phyloP scores from a whole-genome alignment of 139 green algal species.

The Closterium sp. region DNA sequence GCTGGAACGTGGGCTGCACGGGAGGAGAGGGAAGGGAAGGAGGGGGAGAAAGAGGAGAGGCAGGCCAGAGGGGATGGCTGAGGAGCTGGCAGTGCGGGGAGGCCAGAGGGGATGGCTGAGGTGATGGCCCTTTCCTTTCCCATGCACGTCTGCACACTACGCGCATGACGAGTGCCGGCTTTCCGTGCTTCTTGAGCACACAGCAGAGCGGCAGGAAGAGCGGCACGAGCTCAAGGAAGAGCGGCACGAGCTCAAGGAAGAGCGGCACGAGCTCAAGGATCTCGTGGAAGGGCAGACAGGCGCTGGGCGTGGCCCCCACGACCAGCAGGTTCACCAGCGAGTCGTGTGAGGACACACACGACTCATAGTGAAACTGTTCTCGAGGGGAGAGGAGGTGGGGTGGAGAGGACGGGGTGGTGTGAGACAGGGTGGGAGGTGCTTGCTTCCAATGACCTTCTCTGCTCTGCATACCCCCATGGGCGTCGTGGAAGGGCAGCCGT shows the following conservation, averaged over 20 bases:
- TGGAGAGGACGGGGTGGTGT: too few species aligned
- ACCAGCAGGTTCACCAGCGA: background rate
- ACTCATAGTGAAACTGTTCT: background rate
- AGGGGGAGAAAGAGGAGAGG: background rate
- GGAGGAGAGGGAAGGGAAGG: too few species aligned
- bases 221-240: background rate
- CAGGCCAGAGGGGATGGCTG: too few species aligned
- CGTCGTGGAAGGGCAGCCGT: too few species aligned
- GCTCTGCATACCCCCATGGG: too few species aligned
- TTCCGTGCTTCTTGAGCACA: background rate
- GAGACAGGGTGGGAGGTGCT: too few species aligned
- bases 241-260: background rate
- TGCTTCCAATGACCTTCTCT: too few species aligned
- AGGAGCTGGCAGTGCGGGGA: too few species aligned
- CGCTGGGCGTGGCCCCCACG: background rate
- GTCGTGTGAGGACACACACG: background rate
- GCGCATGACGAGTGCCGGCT: background rate
- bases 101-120: too few species aligned
- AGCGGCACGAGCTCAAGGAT: background rate
- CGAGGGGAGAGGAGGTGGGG: background rate
- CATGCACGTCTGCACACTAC: background rate
- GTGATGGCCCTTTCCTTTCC: too few species aligned
- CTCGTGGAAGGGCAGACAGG: background rate
- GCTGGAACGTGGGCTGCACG: background rate
- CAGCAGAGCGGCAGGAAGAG: background rate